Conservation (phyloP, 257 asterid species). For the Fraxinus anomala region DNA sequence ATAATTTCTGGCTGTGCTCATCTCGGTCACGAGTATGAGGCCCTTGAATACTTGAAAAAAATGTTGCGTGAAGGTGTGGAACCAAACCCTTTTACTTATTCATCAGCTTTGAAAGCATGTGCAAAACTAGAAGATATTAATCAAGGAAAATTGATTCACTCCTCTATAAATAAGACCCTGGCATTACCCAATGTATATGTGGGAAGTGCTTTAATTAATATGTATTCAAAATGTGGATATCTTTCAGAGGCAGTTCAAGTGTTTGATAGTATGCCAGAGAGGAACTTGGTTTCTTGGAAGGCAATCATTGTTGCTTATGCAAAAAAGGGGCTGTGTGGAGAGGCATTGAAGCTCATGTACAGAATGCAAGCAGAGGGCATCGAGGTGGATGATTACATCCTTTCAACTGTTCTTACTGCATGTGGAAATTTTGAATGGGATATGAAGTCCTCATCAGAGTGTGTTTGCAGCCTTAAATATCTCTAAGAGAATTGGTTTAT, state of each 20-base stretch:
- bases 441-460: slow-evolving; percentile 33
- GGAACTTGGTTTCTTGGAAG: slow-evolving; percentile 73
- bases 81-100: slow-evolving; percentile 81
- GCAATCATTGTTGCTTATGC: slow-evolving; percentile 81
- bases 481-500: neutral
- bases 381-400: slow-evolving; percentile 64
- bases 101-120: slow-evolving; percentile 90
- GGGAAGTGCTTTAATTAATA: slow-evolving; percentile 86
- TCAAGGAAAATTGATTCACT: slow-evolving; percentile 72
- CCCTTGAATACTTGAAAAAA: slow-evolving; percentile 75
- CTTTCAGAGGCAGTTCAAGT: slow-evolving; percentile 76
- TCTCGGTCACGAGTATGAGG: slow-evolving; percentile 76
- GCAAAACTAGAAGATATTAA: slow-evolving; percentile 63
- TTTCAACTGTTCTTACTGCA: slow-evolving; percentile 64
- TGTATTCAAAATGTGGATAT: slow-evolving; percentile 87
- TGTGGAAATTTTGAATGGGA: slow-evolving; percentile 66
- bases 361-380: slow-evolving; percentile 78
- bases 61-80: slow-evolving; percentile 85
- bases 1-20: slow-evolving; percentile 84
- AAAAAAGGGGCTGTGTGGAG: slow-evolving; percentile 64
- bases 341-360: slow-evolving; percentile 80
- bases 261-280: slow-evolving; percentile 78
- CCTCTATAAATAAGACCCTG: slow-evolving; percentile 68
- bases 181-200: slow-evolving; percentile 68
- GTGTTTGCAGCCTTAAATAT: slow-evolving; percentile 37